Evolutionary conservation across 805 yeast genomes (phyloP).

Genomic region (Metschnikowia picachoensis): DNA sequence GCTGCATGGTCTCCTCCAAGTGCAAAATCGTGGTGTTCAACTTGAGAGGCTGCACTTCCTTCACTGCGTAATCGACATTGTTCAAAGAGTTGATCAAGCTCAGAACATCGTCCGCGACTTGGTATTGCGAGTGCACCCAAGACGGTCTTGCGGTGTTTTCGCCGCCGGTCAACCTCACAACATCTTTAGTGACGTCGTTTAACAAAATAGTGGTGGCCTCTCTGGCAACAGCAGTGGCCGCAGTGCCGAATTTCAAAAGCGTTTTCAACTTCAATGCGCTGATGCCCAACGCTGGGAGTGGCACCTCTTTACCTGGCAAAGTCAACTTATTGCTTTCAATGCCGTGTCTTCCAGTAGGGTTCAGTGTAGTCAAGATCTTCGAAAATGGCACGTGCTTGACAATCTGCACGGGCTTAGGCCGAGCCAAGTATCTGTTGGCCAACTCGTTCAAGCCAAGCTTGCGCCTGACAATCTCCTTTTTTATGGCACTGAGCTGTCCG

Average conservation of each 20-base stretch:
- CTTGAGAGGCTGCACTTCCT: conserved; percentile 37
- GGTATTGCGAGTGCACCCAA: conserved; percentile 82
- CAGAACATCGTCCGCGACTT: conserved; percentile 46
- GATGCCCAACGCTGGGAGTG: conserved; percentile 70
- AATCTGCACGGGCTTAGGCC: conserved; percentile 65
- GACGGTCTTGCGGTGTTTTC: conserved; percentile 62
- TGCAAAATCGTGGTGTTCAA: conserved; percentile 15
- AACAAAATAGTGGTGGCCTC: conserved; percentile 74
- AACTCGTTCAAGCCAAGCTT: conserved; percentile 80
- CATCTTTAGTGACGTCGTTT: conserved; percentile 46
- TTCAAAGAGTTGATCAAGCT: conserved; percentile 53
- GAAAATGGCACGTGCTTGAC: conserved; percentile 73
- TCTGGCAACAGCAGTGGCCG: conserved; percentile 62
- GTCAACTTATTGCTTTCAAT: conserved; percentile 62
- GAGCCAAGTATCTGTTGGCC: conserved; percentile 72
- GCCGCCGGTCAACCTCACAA: conserved; percentile 82
- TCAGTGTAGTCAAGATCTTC: conserved; percentile 56
- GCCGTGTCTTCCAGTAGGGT: conserved; percentile 65
- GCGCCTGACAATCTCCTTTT: conserved; percentile 52
- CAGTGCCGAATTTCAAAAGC: conserved; percentile 47
- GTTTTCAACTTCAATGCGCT: conserved; percentile 66
- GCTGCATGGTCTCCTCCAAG: conserved; percentile 21
- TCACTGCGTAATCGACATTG: conserved; percentile 59
- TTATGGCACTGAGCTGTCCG: conserved; percentile 43
- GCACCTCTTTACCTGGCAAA: conserved; percentile 71